Percentiles rank a stretch among this genome's conserved stretches.
phyloP scores from a whole-genome alignment of 331 rosid species.

The Dryas integrifolia region DNA sequence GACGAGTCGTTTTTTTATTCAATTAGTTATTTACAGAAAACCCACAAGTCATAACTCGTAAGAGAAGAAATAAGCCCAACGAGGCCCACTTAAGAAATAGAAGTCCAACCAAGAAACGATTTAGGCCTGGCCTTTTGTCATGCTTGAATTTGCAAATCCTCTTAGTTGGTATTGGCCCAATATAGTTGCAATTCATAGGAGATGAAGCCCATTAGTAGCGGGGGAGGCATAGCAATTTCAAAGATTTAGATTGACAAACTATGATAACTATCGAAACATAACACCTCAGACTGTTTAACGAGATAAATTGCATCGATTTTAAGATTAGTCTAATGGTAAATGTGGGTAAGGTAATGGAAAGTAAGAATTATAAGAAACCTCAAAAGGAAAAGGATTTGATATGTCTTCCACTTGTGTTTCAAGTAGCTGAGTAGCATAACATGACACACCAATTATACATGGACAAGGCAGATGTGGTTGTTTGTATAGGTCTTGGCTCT shows the following conservation, averaged over 20 bases:
- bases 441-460: neutral
- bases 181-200: neutral
- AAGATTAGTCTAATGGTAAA: too few relatives aligned
- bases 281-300: too few relatives aligned
- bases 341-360: too few relatives aligned
- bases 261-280: too few relatives aligned
- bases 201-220: neutral
- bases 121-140: neutral
- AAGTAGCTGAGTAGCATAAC: neutral
- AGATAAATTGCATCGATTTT: too few relatives aligned
- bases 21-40: too few relatives aligned
- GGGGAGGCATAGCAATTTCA: too few relatives aligned
- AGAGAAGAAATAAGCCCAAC: neutral
- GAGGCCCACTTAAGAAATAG: neutral
- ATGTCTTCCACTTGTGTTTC: neutral
- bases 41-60: too few relatives aligned
- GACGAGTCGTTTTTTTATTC: constrained; percentile 1
- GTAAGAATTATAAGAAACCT: neutral
- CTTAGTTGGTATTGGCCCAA: neutral
- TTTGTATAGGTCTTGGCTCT: neutral
- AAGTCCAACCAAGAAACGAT: neutral
- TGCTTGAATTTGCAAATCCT: neutral
- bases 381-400: neutral
- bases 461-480: neutral
- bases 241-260: too few relatives aligned